Percentiles rank a stretch among this genome's conserved stretches.
These are phyloP conservation scores for Globisporangium ultimum DNA, from an alignment of 352 stramenopile species.

Conservation along the genomic window DNA sequence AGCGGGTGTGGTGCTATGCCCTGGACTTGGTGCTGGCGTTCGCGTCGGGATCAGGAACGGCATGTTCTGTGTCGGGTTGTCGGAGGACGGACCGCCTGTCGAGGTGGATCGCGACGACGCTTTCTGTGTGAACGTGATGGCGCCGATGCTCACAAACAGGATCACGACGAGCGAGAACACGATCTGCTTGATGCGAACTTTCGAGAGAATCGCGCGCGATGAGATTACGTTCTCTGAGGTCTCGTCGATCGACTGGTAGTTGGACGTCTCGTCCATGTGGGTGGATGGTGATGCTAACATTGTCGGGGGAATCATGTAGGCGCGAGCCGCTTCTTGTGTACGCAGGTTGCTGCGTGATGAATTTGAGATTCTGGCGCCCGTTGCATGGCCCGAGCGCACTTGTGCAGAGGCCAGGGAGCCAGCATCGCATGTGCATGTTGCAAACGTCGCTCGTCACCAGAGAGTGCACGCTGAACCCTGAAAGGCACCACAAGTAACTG, in stretches of 20 bases:
- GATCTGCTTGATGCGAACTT: conserved; percentile 10
- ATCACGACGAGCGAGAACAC: conserved; percentile 12
- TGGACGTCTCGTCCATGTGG: conserved; percentile 9
- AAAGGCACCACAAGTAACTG: too few species aligned
- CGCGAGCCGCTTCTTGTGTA: background rate
- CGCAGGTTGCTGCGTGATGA: background rate
- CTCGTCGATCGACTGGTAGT: conserved; percentile 14
- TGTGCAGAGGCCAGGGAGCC: background rate
- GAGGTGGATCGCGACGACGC: background rate
- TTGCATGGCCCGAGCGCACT: background rate
- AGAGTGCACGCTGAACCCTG: too few species aligned
- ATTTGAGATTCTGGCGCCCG: background rate
- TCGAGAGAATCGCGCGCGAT: conserved; percentile 10
- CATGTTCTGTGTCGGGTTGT: conserved; percentile 8
- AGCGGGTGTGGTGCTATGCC: background rate
- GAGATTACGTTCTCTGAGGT: background rate
- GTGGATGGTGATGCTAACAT: background rate
- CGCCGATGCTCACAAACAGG: conserved; percentile 13
- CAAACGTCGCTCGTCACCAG: background rate
- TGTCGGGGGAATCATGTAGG: background rate
- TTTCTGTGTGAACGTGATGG: conserved; percentile 8
- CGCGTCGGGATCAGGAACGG: background rate
- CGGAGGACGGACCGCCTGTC: background rate
- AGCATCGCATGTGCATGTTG: background rate
- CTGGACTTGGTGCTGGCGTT: conserved; percentile 1